Conservation (phyloP, 495 filamentous ascomycete genomes). For the Penicillium alfredii region DNA sequence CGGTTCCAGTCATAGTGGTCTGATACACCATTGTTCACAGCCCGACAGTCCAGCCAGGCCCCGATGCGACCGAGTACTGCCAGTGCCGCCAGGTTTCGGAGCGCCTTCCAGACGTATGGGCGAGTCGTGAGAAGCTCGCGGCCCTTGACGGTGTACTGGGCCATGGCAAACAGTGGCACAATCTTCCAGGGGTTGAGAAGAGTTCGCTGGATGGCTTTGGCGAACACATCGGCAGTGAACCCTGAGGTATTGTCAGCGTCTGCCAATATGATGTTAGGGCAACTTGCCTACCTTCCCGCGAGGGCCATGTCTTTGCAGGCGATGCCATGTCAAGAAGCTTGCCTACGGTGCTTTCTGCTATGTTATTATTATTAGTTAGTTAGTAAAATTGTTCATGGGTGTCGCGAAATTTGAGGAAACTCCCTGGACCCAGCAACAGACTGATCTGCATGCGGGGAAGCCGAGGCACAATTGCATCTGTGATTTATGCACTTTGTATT, state of each 20-base stretch:
- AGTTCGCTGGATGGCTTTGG: conserved; percentile 48
- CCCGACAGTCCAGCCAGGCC: conserved; percentile 44
- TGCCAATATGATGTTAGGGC: neutral
- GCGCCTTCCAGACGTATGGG: conserved; percentile 29
- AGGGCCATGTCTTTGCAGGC: conserved; percentile 22
- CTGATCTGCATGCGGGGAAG: conserved; percentile 20
- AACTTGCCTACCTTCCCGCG: conserved; percentile 27
- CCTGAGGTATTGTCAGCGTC: conserved; percentile 31
- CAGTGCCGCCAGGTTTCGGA: conserved; percentile 24
- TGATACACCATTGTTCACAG: conserved; percentile 54
- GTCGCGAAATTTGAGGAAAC: neutral
- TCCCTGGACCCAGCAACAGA: too few species aligned
- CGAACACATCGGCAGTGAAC: conserved; percentile 55
- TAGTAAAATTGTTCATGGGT: neutral
- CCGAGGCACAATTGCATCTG: conserved; percentile 18
- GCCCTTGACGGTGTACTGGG: conserved; percentile 55
- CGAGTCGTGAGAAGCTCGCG: conserved; percentile 43
- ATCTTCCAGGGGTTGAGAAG: conserved; percentile 55
- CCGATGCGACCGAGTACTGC: conserved; percentile 44
- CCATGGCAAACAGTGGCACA: conserved; percentile 49
- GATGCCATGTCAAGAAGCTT: conserved; percentile 16
- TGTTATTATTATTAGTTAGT: too few species aligned
- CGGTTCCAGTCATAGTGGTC: conserved; percentile 63
- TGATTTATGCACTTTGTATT: conserved; percentile 1
- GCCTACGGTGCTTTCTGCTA: too few species aligned